These are phyloP conservation scores for Hanseniaspora thailandica DNA, from an alignment of 805 yeast genomes.

Conservation along the genomic window DNA sequence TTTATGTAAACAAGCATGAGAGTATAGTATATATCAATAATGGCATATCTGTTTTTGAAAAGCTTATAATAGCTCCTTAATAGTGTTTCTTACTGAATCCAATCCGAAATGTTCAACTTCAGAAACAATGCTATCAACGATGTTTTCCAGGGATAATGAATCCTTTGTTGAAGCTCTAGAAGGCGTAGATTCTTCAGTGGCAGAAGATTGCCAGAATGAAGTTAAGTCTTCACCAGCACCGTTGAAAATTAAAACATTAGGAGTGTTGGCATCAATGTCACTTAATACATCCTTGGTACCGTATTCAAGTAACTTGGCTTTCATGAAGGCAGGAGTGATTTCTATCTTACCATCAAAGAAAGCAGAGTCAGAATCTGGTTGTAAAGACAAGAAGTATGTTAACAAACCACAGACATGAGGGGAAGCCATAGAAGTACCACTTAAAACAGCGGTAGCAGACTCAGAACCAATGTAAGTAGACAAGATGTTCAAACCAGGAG, in stretches of 20 bases:
- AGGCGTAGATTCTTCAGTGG: slow-evolving; percentile 6
- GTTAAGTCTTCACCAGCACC: slow-evolving; percentile 69
- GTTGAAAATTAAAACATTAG: slow-evolving; percentile 64
- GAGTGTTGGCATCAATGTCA: slow-evolving; percentile 62
- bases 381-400: slow-evolving; percentile 76
- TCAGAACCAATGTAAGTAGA: slow-evolving; percentile 74
- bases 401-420: slow-evolving; percentile 91
- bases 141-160: not conserved
- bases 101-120: slow-evolving; percentile 19
- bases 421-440: slow-evolving; percentile 98
- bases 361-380: slow-evolving; percentile 60
- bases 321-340: slow-evolving; percentile 61
- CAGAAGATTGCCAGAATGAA: slow-evolving; percentile 43
- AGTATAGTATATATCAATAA: not conserved
- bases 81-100: slow-evolving; percentile 23
- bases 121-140: slow-evolving; percentile 17
- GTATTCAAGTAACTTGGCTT: slow-evolving; percentile 60
- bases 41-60: not conserved
- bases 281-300: slow-evolving; percentile 49
- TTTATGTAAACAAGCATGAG: not conserved
- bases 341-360: slow-evolving; percentile 40
- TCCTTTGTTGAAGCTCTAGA: not conserved
- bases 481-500: slow-evolving; percentile 84
- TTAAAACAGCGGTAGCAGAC: slow-evolving; percentile 64
- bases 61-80: slow-evolving; percentile 19